Conservation (phyloP, 345 rosid genomes). For the Dipteronia sinensis region DNA sequence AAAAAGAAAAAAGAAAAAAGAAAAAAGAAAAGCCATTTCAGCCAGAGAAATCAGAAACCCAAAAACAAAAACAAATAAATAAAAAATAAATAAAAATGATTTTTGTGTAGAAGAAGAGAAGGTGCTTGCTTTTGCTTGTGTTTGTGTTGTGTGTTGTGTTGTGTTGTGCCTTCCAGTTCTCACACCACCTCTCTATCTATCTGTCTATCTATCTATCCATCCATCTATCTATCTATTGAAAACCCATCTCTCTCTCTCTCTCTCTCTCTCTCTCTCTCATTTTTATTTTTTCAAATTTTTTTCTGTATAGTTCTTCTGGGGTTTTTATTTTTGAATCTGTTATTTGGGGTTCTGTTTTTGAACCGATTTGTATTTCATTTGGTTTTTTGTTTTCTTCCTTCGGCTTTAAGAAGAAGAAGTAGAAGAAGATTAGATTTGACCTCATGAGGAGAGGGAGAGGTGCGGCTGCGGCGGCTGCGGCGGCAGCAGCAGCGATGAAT, state of each 20-base stretch:
- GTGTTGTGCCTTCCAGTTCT: slow-evolving; percentile 31
- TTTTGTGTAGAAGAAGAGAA: slow-evolving; percentile 44
- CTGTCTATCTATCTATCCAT: slow-evolving; percentile 28
- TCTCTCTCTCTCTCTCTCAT: not conserved
- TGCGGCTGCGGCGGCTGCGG: slow-evolving; percentile 27
- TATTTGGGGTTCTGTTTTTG: not conserved
- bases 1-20: not conserved
- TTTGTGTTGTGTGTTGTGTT: not conserved
- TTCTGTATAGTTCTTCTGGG: not conserved
- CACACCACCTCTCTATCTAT: slow-evolving; percentile 21
- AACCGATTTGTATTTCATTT: not conserved
- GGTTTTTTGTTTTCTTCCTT: not conserved
- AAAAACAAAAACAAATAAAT: not conserved
- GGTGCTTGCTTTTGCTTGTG: slow-evolving; percentile 19
- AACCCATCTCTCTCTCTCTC: slow-evolving; percentile 17
- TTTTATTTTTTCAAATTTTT: not conserved
- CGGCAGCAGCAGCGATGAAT: slow-evolving; percentile 24
- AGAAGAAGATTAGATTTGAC: not conserved
- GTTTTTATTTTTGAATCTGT: not conserved
- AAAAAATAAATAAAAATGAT: slow-evolving; percentile 2
- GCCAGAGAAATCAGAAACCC: slow-evolving; percentile 28
- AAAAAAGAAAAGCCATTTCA: slow-evolving; percentile 25
- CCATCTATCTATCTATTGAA: not conserved
- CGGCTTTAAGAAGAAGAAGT: no score
- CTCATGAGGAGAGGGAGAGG: slow-evolving; percentile 72